Conservation (phyloP, 176 grass and related monocot species). For the Carex scoparia region DNA sequence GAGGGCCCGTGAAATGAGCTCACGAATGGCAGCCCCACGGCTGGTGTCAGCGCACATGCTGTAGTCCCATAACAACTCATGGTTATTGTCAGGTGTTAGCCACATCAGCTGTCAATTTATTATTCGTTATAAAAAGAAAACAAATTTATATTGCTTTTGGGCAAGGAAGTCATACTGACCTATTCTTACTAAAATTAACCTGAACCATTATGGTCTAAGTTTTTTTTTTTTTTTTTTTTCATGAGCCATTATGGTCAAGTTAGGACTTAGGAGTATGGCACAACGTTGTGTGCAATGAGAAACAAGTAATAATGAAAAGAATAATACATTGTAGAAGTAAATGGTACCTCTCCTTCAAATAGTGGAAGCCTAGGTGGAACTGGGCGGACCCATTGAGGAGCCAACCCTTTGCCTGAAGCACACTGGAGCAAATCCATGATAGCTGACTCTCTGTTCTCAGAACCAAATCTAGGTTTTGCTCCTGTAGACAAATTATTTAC, state of each 20-base stretch:
- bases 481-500: slow-evolving; percentile 39
- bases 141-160: slow-evolving; percentile 1
- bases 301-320: not conserved
- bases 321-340: not conserved
- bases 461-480: slow-evolving; percentile 42
- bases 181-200: not conserved
- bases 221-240: too few relatives aligned
- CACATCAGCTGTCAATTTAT: slow-evolving; percentile 62
- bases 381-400: slow-evolving; percentile 79
- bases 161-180: not conserved
- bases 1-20: slow-evolving; percentile 73
- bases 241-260: not conserved
- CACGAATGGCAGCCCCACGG: slow-evolving; percentile 59
- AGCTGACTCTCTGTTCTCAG: slow-evolving; percentile 53
- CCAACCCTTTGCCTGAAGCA: slow-evolving; percentile 43
- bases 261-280: not conserved
- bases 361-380: slow-evolving; percentile 78
- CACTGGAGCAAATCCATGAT: slow-evolving; percentile 64
- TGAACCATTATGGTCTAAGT: not conserved
- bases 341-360: slow-evolving; percentile 83
- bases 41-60: slow-evolving; percentile 88
- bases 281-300: not conserved
- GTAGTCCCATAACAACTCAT: slow-evolving; percentile 88
- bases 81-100: slow-evolving; percentile 78
- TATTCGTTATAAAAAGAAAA: slow-evolving; percentile 7